Percentiles rank a stretch among this genome's conserved stretches.
Evolutionary conservation across 148 eudicot species (phyloP).

Genomic region (Mesembryanthemum crystallinum): DNA sequence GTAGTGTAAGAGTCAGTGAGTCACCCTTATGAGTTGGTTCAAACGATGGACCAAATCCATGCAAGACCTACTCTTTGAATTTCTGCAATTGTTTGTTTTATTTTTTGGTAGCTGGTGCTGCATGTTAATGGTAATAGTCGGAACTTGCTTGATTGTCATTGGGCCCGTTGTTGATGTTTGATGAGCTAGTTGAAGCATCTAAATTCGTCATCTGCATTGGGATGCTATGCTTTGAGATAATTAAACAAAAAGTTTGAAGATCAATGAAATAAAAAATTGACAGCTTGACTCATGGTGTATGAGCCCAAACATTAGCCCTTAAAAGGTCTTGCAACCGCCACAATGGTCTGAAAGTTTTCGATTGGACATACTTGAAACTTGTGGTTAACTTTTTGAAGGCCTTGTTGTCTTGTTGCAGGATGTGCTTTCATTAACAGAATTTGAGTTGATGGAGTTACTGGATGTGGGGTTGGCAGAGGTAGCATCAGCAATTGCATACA

Average conservation of each 20-base stretch:
- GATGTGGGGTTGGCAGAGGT: conserved; percentile 72
- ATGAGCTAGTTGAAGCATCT: not conserved
- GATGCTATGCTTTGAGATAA: not conserved
- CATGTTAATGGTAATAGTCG: not conserved
- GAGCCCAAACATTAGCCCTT: not conserved
- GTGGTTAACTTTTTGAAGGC: not conserved
- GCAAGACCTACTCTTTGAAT: no score
- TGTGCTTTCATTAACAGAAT: conserved; percentile 75
- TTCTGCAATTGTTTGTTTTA: no score
- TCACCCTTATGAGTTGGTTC: no score
- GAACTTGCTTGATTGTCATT: not conserved
- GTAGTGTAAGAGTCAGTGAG: no score
- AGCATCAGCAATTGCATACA: conserved; percentile 44
- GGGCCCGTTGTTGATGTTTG: not conserved
- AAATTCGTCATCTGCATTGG: not conserved
- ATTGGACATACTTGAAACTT: not conserved
- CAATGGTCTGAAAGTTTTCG: not conserved
- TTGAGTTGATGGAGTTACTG: conserved; percentile 83
- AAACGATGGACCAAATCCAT: no score
- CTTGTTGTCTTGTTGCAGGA: conserved; percentile 46
- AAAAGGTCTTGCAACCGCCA: not conserved
- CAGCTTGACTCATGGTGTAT: not conserved
- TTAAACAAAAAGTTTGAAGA: not conserved
- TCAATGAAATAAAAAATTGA: not conserved
- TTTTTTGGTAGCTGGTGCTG: no score